Percentiles rank a stretch among this genome's conserved stretches.
Evolutionary conservation across 495 filamentous ascomycete species (phyloP).

Genomic region (Chaetomidium leptoderma): DNA sequence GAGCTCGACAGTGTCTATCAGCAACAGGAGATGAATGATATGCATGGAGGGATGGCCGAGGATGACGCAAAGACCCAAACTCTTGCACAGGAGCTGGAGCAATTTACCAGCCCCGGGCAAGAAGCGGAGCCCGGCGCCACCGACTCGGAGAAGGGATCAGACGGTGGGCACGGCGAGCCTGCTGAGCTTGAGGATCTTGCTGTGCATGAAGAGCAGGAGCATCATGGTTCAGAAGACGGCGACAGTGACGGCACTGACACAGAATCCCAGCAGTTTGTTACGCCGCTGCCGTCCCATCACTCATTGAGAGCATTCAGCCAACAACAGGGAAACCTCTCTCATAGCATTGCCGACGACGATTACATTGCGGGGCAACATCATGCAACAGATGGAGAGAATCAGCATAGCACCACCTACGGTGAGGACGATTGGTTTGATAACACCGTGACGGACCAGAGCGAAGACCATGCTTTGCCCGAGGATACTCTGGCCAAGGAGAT

Average conservation of each 20-base stretch:
- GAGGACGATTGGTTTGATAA: slow-evolving; percentile 26
- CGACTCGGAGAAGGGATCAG: not conserved
- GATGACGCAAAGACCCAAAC: not conserved
- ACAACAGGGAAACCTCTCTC: not conserved
- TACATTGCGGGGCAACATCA: not conserved
- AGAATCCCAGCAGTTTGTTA: slow-evolving; percentile 13
- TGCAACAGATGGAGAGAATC: slow-evolving; percentile 4
- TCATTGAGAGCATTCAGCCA: not conserved
- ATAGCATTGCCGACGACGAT: slow-evolving; percentile 1
- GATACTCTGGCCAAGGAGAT: not conserved
- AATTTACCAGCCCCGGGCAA: not conserved
- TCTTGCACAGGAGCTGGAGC: not conserved
- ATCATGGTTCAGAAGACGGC: not conserved
- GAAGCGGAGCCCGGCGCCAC: not conserved
- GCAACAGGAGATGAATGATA: not conserved
- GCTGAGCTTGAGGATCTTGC: not conserved
- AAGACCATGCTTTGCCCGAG: not conserved
- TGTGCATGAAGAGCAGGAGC: not conserved
- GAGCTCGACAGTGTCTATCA: not conserved
- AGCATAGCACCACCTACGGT: slow-evolving; percentile 24
- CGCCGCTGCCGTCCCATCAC: slow-evolving; percentile 7
- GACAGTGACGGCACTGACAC: slow-evolving; percentile 1
- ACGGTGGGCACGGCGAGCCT: not conserved
- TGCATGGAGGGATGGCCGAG: not conserved
- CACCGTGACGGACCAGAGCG: slow-evolving; percentile 22